Conservation (phyloP, 108 stramenopile genomes). For the Cyclostephanos tholiformis region DNA sequence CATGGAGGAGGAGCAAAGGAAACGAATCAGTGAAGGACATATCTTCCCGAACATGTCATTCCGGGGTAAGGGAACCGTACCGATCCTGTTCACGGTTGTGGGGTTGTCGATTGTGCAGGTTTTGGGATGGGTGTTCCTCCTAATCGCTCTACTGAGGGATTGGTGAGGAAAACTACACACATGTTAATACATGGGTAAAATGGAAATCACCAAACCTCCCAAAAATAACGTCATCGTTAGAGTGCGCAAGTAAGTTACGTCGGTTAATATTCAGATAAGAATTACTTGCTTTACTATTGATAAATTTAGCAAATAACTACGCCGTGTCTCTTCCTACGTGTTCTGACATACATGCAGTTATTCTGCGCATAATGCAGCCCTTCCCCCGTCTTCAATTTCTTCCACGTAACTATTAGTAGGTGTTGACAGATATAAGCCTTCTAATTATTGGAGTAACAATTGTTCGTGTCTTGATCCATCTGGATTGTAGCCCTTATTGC, state of each 20-base stretch:
- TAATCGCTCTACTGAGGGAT: slow-evolving; percentile 13
- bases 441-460: background rate
- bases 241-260: background rate
- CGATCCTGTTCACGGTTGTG: slow-evolving; percentile 30
- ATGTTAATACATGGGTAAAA: too few species aligned
- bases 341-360: background rate
- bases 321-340: background rate
- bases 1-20: slow-evolving; percentile 11
- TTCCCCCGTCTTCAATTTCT: background rate
- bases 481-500: slow-evolving; percentile 43
- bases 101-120: slow-evolving; percentile 29
- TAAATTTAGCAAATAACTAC: background rate
- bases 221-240: too few species aligned
- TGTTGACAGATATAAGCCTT: too few species aligned
- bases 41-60: slow-evolving; percentile 46
- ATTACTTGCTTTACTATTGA: background rate
- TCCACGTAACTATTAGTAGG: background rate
- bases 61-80: slow-evolving; percentile 22
- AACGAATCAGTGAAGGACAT: slow-evolving; percentile 28
- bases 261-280: background rate
- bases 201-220: background rate
- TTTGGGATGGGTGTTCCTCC: slow-evolving; percentile 27
- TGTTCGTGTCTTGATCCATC: slow-evolving; percentile 23
- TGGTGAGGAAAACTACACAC: background rate
- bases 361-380: background rate